Conservation (phyloP, 768 basidiomycete genomes). For the Cystobasidium tubakii region DNA sequence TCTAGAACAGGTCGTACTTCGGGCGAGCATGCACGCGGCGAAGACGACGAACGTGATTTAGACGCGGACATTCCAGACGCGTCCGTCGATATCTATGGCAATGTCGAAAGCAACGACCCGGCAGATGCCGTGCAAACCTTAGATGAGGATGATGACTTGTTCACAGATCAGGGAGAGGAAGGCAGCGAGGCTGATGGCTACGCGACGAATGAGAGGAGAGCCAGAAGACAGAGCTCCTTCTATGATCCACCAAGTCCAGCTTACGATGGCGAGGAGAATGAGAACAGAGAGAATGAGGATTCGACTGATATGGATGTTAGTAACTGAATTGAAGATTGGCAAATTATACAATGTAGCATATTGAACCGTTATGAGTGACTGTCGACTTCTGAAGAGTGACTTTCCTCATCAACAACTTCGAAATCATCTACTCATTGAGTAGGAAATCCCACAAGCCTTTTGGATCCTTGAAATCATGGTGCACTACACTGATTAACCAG, state of each 20-base stretch:
- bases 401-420: no score
- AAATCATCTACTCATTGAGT: slow-evolving; percentile 47
- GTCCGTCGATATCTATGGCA: slow-evolving; percentile 3
- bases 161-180: slow-evolving; percentile 4
- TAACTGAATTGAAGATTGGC: not conserved
- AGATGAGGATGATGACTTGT: slow-evolving; percentile 21
- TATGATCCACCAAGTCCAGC: slow-evolving; percentile 2
- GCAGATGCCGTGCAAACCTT: slow-evolving; percentile 10
- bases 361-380: not conserved
- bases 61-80: slow-evolving; percentile 38
- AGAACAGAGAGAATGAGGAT: slow-evolving; percentile 22
- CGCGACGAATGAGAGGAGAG: not conserved
- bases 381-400: not conserved
- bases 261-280: not conserved
- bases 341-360: not conserved
- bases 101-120: not conserved
- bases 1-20: slow-evolving; percentile 9
- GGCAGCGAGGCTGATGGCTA: not conserved
- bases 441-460: slow-evolving; percentile 81
- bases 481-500: slow-evolving; percentile 87
- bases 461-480: slow-evolving; percentile 81
- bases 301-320: slow-evolving; percentile 29
- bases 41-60: slow-evolving; percentile 21
- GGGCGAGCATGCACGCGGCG: not conserved
- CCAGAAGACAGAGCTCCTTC: not conserved